These are phyloP conservation scores for Periglandula ipomoeae DNA, from an alignment of 2,329 filamentous ascomycete species.

Conservation along the genomic window DNA sequence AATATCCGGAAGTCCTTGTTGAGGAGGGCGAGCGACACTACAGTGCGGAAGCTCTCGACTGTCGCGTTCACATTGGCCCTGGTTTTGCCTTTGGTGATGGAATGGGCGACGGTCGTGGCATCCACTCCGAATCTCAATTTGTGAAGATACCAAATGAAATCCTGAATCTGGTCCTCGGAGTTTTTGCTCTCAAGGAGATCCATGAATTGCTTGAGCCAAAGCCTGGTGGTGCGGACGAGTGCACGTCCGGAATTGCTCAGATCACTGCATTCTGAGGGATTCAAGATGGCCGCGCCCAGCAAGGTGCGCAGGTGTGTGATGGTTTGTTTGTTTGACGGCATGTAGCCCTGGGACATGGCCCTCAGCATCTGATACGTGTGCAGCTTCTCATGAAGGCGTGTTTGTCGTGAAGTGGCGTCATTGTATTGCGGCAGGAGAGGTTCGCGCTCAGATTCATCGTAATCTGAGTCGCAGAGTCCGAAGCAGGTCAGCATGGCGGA, in stretches of 20 bases:
- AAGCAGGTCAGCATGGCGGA: conserved; percentile 53
- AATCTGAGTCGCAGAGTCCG: conserved; percentile 38
- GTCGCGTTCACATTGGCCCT: conserved; percentile 31
- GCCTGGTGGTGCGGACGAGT: conserved; percentile 60
- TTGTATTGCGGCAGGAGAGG: conserved; percentile 76
- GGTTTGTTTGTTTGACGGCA: conserved; percentile 83
- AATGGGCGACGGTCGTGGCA: conserved; percentile 18
- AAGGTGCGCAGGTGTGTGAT: conserved; percentile 73
- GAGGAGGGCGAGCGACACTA: conserved; percentile 75
- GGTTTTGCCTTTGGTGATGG: conserved; percentile 20
- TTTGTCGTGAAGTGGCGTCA: conserved; percentile 72
- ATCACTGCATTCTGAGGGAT: conserved; percentile 51
- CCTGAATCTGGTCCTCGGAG: conserved; percentile 73
- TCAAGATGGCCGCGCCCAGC: conserved; percentile 68
- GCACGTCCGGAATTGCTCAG: conserved; percentile 70
- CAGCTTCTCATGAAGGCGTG: conserved; percentile 75
- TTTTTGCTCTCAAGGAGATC: conserved; percentile 80
- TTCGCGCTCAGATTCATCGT: conserved; percentile 50
- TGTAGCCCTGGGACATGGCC: conserved; percentile 73
- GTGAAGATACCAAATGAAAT: conserved; percentile 78
- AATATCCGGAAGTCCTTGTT: conserved; percentile 89
- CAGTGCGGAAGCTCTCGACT: conserved; percentile 72
- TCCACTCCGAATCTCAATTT: conserved; percentile 53
- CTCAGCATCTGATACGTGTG: conserved; percentile 88
- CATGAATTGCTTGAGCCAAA: conserved; percentile 72